Evolutionary conservation across 805 yeast species (phyloP).

Genomic region (Saturnispora zaruensis): DNA sequence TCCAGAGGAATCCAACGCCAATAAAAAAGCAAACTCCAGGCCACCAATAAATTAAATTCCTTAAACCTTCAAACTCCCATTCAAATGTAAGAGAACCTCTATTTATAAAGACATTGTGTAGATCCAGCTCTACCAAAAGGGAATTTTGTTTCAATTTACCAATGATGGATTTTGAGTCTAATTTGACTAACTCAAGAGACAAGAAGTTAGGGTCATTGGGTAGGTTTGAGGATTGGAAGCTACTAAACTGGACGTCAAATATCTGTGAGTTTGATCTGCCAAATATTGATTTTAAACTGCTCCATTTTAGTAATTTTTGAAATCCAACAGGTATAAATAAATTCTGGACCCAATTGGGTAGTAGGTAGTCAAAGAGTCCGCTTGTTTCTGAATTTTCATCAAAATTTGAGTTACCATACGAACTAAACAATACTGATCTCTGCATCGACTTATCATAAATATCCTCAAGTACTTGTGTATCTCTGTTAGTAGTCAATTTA

Average conservation of each 20-base stretch:
- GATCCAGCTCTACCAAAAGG: conserved; percentile 12
- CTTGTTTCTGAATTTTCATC: background rate
- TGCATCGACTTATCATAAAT: conserved; percentile 3
- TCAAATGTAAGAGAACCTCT: conserved; percentile 10
- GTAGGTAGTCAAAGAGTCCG: conserved; percentile 10
- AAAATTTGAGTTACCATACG: background rate
- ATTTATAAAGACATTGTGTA: conserved; percentile 8
- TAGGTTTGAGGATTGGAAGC: background rate
- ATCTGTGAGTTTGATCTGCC: conserved; percentile 6
- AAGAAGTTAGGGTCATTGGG: background rate
- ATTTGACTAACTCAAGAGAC: background rate
- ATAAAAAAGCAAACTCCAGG: conserved; percentile 13
- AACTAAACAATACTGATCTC: background rate
- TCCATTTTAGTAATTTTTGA: conserved; percentile 4
- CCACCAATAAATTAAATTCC: conserved; percentile 17
- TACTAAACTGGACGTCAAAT: background rate
- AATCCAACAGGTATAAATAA: conserved; percentile 11
- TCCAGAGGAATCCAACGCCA: conserved; percentile 12
- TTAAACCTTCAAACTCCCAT: conserved; percentile 11
- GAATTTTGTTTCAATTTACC: conserved; percentile 5
- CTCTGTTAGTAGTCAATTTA: background rate
- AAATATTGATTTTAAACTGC: conserved; percentile 4
- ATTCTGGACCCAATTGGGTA: conserved; percentile 11
- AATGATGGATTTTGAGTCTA: conserved; percentile 1
- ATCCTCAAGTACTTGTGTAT: background rate